A percentile compares a stretch with the other conserved stretches of the same genome.
Conservation (phyloP, 2,329 filamentous ascomycete species). For the Penicillium fuscoglaucum region DNA sequence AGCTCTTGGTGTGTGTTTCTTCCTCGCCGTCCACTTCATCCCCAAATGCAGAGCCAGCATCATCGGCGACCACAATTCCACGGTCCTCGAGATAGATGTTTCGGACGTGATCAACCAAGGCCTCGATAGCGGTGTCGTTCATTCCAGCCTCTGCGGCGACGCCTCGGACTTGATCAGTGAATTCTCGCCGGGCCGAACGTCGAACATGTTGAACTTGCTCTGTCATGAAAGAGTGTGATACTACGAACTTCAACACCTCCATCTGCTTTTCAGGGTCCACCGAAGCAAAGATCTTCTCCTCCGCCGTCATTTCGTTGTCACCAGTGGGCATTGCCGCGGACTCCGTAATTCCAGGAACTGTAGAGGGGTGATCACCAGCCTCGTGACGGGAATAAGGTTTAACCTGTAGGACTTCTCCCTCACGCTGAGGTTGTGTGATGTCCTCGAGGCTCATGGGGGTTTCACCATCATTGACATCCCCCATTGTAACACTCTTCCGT, state of each 20-base stretch:
- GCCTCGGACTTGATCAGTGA: conserved; percentile 20
- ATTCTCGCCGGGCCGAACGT: conserved; percentile 8
- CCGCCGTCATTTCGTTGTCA: not conserved
- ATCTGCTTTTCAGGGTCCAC: not conserved
- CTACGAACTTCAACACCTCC: not conserved
- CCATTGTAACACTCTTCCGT: not conserved
- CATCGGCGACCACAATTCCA: not conserved
- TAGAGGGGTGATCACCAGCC: not conserved
- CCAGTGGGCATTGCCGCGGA: too few species aligned
- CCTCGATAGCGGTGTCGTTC: conserved; percentile 8
- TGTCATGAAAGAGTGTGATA: not conserved
- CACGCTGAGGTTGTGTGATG: too few species aligned
- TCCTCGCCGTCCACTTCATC: conserved; percentile 24
- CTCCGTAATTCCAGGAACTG: not conserved
- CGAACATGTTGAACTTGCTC: not conserved
- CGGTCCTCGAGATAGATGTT: conserved; percentile 23
- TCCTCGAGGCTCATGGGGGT: not conserved
- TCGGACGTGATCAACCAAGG: conserved; percentile 26
- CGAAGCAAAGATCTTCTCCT: conserved; percentile 2
- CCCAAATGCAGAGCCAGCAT: conserved; percentile 17
- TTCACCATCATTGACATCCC: not conserved
- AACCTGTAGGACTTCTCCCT: not conserved
- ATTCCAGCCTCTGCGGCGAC: conserved; percentile 21
- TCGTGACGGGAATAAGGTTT: not conserved
- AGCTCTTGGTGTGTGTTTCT: not conserved